phyloP scores from a whole-genome alignment of 2,329 filamentous ascomycete species.

The Beauveria pseudobassiana region DNA sequence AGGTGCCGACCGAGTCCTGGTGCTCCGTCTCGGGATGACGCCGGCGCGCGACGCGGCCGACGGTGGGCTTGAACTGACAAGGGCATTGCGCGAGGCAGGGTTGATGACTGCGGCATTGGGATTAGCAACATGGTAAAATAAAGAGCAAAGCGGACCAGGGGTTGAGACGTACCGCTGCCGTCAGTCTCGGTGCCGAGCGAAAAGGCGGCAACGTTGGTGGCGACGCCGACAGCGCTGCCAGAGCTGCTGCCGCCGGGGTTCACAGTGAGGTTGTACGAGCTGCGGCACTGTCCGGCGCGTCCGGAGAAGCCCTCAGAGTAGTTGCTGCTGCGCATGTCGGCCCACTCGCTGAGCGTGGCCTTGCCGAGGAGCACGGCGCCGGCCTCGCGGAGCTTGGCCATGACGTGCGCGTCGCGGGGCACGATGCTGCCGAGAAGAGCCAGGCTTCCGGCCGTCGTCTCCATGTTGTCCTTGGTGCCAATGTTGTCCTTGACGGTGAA shows the following conservation, averaged over 20 bases:
- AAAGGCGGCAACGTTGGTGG: constrained; percentile 55
- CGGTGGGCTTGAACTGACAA: constrained; percentile 74
- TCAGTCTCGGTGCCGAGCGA: constrained; percentile 69
- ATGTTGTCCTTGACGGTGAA: constrained; percentile 72
- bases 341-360: constrained; percentile 66
- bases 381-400: constrained; percentile 52
- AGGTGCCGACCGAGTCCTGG: constrained; percentile 61
- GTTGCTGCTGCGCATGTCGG: constrained; percentile 59
- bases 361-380: constrained; percentile 67
- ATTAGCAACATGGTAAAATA: too few species aligned
- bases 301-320: constrained; percentile 62
- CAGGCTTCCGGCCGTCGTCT: constrained; percentile 66
- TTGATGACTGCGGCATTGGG: constrained; percentile 64
- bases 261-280: constrained; percentile 60
- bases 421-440: constrained; percentile 58
- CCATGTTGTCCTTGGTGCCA: constrained; percentile 59
- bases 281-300: constrained; percentile 56
- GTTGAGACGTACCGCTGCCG: constrained; percentile 47
- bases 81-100: constrained; percentile 59
- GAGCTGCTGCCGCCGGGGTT: constrained; percentile 64
- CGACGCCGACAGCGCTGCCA: constrained; percentile 58
- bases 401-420: constrained; percentile 60
- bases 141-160: too few species aligned
- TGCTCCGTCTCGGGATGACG: constrained; percentile 57
- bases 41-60: constrained; percentile 59